phyloP scores from a whole-genome alignment of 2,329 filamentous ascomycete genomes.

The Pseudogymnoascus sp. region DNA sequence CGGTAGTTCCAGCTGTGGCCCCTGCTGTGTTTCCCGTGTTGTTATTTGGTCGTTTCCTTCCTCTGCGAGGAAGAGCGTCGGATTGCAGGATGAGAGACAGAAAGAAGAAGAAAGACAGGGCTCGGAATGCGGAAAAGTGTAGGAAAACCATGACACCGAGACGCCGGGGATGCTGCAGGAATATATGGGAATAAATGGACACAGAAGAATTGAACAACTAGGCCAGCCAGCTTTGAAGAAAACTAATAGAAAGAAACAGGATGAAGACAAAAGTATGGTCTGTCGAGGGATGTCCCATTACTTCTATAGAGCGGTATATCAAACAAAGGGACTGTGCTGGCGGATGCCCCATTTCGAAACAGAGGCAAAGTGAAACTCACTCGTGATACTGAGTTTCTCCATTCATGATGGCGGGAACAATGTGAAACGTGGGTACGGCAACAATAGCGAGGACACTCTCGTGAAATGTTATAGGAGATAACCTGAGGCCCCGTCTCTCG shows the following conservation, averaged over 20 bases:
- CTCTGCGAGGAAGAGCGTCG: background rate
- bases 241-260: background rate
- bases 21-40: background rate
- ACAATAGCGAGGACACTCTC: background rate
- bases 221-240: background rate
- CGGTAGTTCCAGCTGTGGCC: background rate
- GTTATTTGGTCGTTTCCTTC: background rate
- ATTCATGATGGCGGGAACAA: background rate
- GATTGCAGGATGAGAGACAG: background rate
- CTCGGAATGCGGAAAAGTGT: background rate
- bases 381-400: background rate
- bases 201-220: background rate
- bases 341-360: background rate
- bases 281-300: background rate
- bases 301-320: background rate
- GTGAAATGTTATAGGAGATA: background rate
- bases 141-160: background rate
- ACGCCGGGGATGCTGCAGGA: background rate
- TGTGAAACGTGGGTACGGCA: background rate
- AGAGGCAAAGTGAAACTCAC: background rate
- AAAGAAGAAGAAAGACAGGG: constrained; percentile 2
- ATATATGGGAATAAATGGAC: background rate
- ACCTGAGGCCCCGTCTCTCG: background rate
- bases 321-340: background rate
- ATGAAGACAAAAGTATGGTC: background rate